Conservation (phyloP, 176 grass and related monocot genomes). For the Oryza brachyantha region DNA sequence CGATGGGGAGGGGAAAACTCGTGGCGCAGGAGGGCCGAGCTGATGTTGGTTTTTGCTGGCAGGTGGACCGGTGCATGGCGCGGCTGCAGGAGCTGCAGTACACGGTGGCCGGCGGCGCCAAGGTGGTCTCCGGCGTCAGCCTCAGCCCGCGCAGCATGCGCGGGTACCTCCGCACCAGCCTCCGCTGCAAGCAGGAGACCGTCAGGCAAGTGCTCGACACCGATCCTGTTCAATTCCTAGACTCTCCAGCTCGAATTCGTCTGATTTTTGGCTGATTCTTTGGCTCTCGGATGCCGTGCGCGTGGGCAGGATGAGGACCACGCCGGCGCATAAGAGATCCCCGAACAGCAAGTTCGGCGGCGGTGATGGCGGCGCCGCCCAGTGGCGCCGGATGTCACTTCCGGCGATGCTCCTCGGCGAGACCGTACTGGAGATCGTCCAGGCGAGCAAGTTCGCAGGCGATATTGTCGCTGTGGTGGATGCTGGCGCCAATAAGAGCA, state of each 20-base stretch:
- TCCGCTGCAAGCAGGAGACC: slow-evolving; percentile 92
- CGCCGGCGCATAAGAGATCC: slow-evolving; percentile 52
- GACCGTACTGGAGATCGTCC: slow-evolving; percentile 76
- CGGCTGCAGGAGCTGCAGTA: slow-evolving; percentile 96
- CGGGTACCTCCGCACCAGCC: slow-evolving; percentile 82
- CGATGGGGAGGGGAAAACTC: not conserved
- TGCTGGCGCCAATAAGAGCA: not conserved
- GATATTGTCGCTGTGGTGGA: slow-evolving; percentile 41
- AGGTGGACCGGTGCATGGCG: slow-evolving; percentile 91
- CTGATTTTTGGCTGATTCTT: not conserved
- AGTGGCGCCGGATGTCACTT: slow-evolving; percentile 70
- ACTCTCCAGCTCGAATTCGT: not conserved
- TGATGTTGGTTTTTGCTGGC: not conserved
- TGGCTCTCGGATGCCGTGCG: not conserved
- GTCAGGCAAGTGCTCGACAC: slow-evolving; percentile 42
- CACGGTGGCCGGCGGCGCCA: slow-evolving; percentile 76
- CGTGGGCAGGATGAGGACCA: slow-evolving; percentile 54
- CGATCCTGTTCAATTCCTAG: no score
- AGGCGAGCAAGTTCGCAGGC: slow-evolving; percentile 71
- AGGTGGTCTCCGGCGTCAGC: slow-evolving; percentile 76
- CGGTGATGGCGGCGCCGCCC: slow-evolving; percentile 38
- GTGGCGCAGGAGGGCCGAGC: not conserved
- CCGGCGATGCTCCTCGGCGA: slow-evolving; percentile 83
- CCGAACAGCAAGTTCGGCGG: slow-evolving; percentile 65
- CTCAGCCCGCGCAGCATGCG: slow-evolving; percentile 97